phyloP scores from a whole-genome alignment of 306 rosid genomes.

The Acacia confusa region DNA sequence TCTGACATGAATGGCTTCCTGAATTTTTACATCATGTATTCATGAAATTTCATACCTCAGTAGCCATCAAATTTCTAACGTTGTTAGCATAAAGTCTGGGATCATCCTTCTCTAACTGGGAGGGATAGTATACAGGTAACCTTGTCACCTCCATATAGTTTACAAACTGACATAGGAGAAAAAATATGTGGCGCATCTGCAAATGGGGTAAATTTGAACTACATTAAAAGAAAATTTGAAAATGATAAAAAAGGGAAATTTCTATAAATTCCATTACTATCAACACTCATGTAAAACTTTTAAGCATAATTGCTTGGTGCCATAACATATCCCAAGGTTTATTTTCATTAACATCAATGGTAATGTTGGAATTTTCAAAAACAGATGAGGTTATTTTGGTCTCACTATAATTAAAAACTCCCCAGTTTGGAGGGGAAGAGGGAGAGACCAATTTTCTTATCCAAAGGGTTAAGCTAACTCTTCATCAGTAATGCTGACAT shows the following conservation, averaged over 20 bases:
- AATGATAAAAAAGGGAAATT: not conserved
- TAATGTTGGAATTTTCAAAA: not conserved
- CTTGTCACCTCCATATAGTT: slow-evolving; percentile 76
- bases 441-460: not conserved
- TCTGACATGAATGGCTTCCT: not conserved
- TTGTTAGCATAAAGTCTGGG: slow-evolving; percentile 73
- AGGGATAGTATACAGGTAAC: slow-evolving; percentile 74
- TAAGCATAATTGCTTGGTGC: not conserved
- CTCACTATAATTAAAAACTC: not conserved
- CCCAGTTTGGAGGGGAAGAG: not conserved
- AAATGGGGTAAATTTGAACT: slow-evolving; percentile 24
- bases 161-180: slow-evolving; percentile 85
- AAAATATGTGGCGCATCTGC: slow-evolving; percentile 77
- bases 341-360: not conserved
- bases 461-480: not conserved
- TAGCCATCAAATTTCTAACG: slow-evolving; percentile 78
- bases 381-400: not conserved
- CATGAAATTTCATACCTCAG: slow-evolving; percentile 57
- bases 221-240: not conserved
- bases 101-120: slow-evolving; percentile 75
- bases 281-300: not conserved
- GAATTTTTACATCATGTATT: not conserved
- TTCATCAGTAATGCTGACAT: not conserved
- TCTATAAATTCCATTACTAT: slow-evolving; percentile 2
- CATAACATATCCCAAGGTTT: not conserved